phyloP scores from a whole-genome alignment of 2,329 filamentous ascomycete genomes.

The Diplodia intermedia region DNA sequence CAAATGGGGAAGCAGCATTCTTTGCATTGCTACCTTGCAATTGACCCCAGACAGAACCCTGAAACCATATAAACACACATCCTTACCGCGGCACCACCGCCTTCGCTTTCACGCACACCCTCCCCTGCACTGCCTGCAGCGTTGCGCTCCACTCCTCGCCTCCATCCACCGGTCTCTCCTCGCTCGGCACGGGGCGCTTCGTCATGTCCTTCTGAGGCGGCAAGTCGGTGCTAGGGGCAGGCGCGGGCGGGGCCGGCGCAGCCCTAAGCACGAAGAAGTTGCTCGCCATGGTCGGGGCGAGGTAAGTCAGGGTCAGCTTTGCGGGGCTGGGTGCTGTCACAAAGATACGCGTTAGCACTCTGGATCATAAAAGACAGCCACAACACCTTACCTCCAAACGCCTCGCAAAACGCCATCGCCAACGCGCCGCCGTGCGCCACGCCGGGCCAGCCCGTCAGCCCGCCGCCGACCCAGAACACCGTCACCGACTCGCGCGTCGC shows the following conservation, averaged over 20 bases:
- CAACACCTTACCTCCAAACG: conserved; percentile 52
- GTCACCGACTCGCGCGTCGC: conserved; percentile 64
- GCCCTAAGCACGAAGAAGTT: conserved; percentile 69
- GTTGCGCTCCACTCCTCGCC: conserved; percentile 59
- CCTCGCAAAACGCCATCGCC: conserved; percentile 73
- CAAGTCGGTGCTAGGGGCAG: conserved; percentile 39
- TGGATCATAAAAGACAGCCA: too few relatives aligned
- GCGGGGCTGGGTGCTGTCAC: not conserved
- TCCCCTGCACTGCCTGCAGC: conserved; percentile 61
- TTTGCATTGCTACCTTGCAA: not conserved
- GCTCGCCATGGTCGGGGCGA: conserved; percentile 64
- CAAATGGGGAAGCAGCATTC: not conserved
- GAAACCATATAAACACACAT: not conserved
- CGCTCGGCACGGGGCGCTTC: conserved; percentile 42
- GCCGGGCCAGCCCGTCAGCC: conserved; percentile 71
- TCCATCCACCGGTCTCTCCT: conserved; percentile 34
- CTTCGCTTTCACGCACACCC: conserved; percentile 64
- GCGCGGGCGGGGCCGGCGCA: conserved; percentile 45
- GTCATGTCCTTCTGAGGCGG: conserved; percentile 47
- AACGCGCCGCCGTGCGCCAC: conserved; percentile 74
- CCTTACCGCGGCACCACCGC: conserved; percentile 32
- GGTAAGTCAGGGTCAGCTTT: conserved; percentile 64
- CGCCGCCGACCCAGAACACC: conserved; percentile 73
- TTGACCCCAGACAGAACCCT: not conserved
- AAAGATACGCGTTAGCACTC: not conserved